A percentile compares a stretch with the other conserved stretches of the same genome.
Evolutionary conservation across 805 yeast species (phyloP).

Genomic region (Candida nanaspora): DNA sequence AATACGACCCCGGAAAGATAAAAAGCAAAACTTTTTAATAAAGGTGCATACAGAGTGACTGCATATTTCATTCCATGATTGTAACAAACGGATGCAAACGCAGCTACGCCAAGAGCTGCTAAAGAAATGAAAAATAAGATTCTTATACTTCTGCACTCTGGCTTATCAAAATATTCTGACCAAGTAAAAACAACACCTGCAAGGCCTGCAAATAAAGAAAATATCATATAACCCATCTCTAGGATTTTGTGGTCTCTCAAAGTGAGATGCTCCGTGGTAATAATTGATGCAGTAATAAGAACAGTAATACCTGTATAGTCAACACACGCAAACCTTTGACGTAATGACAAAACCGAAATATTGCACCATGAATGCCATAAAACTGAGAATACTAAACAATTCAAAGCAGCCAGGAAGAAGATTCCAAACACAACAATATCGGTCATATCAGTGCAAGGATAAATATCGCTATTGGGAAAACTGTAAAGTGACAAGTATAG

Average conservation of each 20-base stretch:
- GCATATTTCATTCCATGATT: slow-evolving; percentile 52
- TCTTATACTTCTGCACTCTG: slow-evolving; percentile 74
- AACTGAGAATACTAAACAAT: slow-evolving; percentile 72
- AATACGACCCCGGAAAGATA: slow-evolving; percentile 79
- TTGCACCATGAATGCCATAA: slow-evolving; percentile 91
- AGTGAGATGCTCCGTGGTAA: slow-evolving; percentile 79
- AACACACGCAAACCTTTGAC: slow-evolving; percentile 81
- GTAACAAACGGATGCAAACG: slow-evolving; percentile 49
- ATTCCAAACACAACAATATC: slow-evolving; percentile 51
- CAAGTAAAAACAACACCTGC: slow-evolving; percentile 78
- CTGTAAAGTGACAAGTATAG: slow-evolving; percentile 49
- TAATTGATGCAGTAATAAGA: slow-evolving; percentile 80
- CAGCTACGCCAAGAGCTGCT: slow-evolving; percentile 65
- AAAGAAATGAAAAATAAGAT: slow-evolving; percentile 75
- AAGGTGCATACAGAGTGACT: slow-evolving; percentile 53
- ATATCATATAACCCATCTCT: slow-evolving; percentile 43
- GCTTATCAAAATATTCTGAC: slow-evolving; percentile 87
- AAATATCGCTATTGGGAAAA: slow-evolving; percentile 56
- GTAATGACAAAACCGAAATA: slow-evolving; percentile 52
- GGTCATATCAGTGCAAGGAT: slow-evolving; percentile 27
- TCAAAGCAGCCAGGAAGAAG: slow-evolving; percentile 65
- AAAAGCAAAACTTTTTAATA: slow-evolving; percentile 64
- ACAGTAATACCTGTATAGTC: slow-evolving; percentile 94
- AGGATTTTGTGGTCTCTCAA: slow-evolving; percentile 51
- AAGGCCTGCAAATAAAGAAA: slow-evolving; percentile 61